phyloP scores from a whole-genome alignment of 2,329 filamentous ascomycete species.

The Didymellaceae sp. region DNA sequence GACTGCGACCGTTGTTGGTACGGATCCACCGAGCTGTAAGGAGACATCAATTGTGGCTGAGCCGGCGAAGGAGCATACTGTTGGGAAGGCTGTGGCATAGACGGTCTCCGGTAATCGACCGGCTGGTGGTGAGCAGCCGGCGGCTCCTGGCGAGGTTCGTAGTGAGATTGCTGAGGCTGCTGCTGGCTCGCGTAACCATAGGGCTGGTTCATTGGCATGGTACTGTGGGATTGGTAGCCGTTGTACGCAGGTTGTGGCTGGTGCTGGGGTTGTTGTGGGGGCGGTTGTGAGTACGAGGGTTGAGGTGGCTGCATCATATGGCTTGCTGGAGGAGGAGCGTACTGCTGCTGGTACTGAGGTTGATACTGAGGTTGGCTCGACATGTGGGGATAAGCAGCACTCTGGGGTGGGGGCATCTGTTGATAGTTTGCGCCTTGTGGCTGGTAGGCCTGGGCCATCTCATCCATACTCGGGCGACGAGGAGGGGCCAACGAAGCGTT shows the following conservation, averaged over 20 bases:
- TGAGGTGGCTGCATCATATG: conserved; percentile 50
- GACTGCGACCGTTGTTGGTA: conserved; percentile 48
- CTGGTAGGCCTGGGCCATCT: conserved; percentile 52
- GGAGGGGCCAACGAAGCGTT: conserved; percentile 44
- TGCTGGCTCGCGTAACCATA: conserved; percentile 51
- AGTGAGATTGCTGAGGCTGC: conserved; percentile 40
- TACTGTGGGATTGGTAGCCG: conserved; percentile 41
- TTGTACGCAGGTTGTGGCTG: conserved; percentile 32
- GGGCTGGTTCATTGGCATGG: conserved; percentile 48
- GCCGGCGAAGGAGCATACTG: conserved; percentile 46
- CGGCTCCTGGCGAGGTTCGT: conserved; percentile 50
- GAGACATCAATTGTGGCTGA: conserved; percentile 38
- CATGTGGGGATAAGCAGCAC: conserved; percentile 47
- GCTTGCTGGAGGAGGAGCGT: conserved; percentile 39
- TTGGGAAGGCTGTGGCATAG: conserved; percentile 44
- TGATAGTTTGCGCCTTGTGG: conserved; percentile 42
- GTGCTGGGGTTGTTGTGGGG: conserved; percentile 21
- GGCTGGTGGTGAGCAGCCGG: conserved; percentile 48
- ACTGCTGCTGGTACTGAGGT: conserved; percentile 44
- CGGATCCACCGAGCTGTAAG: conserved; percentile 46
- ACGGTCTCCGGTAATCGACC: conserved; percentile 51
- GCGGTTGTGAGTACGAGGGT: conserved; percentile 40
- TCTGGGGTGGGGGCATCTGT: conserved; percentile 52
- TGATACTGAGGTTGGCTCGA: conserved; percentile 47
- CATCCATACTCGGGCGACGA: conserved; percentile 55